Evolutionary conservation across 2,329 filamentous ascomycete species (phyloP).

Genomic region (Alternaria brassicicola): DNA sequence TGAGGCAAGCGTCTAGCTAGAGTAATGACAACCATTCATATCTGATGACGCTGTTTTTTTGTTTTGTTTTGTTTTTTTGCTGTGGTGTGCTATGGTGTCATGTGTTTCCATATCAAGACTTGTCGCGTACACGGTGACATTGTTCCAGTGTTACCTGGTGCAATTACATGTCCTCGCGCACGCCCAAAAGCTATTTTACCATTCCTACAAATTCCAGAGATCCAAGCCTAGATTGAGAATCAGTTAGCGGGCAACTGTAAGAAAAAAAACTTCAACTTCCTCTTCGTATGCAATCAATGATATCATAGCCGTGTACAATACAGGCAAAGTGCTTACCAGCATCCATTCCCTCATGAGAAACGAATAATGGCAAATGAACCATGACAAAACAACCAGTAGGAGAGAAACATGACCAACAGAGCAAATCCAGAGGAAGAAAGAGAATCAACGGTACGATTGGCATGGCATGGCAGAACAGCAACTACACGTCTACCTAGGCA

Average conservation of each 20-base stretch:
- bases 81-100: background rate
- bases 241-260: no score
- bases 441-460: background rate
- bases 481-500: background rate
- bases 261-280: no score
- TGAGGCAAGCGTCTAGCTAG: conserved; percentile 3
- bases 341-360: background rate
- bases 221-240: no score
- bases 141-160: background rate
- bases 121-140: background rate
- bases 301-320: no score
- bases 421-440: background rate
- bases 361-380: background rate
- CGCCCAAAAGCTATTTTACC: no score
- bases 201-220: no score
- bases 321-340: no score
- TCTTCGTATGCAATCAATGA: no score
- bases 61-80: background rate
- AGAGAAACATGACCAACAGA: background rate
- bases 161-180: no score
- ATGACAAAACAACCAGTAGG: background rate
- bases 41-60: background rate
- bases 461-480: background rate
- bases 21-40: conserved; percentile 1
- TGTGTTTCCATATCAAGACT: background rate